Base-by-base conservation (phyloP, 2,329 filamentous ascomycete species). In the Coniochaeta hoffmannii region DNA sequence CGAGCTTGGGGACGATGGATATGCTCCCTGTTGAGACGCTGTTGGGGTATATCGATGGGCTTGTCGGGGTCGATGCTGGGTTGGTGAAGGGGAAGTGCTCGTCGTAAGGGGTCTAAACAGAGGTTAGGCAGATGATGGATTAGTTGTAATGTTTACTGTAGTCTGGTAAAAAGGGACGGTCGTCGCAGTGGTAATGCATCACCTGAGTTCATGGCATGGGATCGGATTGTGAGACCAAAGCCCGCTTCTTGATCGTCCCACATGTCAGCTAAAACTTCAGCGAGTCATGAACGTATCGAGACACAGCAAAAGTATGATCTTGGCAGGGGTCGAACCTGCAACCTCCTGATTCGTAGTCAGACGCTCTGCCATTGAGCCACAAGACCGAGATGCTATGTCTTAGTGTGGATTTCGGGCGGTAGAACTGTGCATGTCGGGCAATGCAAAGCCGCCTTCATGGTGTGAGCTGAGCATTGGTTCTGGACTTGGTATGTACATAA, bases 1-100 rank as follows among this genome's bases (percentile, higher is more conserved):
- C 88, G 1, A 77, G 68, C 24, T 71, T 94, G n/a, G 87, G 86
- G 0, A 55, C 69, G 30, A 78, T 92, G 66, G 82, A 90, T 62
- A 87, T 93, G 87, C 61, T 92, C 30, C 84, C 86, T 10, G 67
- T 85, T 1, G 78, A 85, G 60, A 80, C 72, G 0, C 69, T 93
- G 46, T 64, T 93, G 57, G 78, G 64, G 0, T 93, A 93, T 67
- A 77, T 93, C 61, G 87, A 91, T 67, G 85, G 80, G 0, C 66
- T 93, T 55, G 84, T 87, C 0, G 89, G 89, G 0, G 60, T 67
- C 22, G 65, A 71, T 38, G 79, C 74, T 0, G 71, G 68, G 53
- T 62, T 76, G 26, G 69, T 82, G 10, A 69, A 71, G 59, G 69
- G 67, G 31, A 57, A 28, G 34, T 53, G 50, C n/a, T 8, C 7